A percentile compares a stretch with the other conserved stretches of the same genome.
Evolutionary conservation across 805 yeast genomes (phyloP).

Genomic region (Cyberlindnera petersonii): DNA sequence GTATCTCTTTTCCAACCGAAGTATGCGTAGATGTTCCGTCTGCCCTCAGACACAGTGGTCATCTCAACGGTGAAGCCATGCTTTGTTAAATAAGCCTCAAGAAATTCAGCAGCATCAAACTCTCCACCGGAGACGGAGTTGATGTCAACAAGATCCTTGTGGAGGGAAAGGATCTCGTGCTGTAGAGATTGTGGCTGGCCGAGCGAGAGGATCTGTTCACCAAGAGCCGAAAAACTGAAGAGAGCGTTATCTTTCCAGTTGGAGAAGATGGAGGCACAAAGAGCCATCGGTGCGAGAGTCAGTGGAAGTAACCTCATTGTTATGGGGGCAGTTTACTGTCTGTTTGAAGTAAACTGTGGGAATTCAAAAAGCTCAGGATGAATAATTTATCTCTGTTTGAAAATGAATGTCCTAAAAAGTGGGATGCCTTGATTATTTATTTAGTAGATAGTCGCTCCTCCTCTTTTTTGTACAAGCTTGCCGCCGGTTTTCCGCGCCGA

Average conservation of each 20-base stretch:
- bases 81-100: slow-evolving; percentile 14
- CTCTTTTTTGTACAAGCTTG: too few relatives aligned
- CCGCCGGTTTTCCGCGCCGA: too few relatives aligned
- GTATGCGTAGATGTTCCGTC: slow-evolving; percentile 58
- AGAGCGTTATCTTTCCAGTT: slow-evolving; percentile 4
- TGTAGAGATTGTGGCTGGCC: slow-evolving; percentile 6
- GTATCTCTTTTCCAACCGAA: slow-evolving; percentile 40
- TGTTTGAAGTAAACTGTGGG: too few relatives aligned
- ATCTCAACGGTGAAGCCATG: slow-evolving; percentile 52
- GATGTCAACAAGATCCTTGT: slow-evolving; percentile 26
- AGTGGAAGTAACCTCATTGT: slow-evolving; percentile 12
- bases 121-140: slow-evolving; percentile 24
- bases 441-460: too few relatives aligned
- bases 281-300: slow-evolving; percentile 9
- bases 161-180: slow-evolving; percentile 24
- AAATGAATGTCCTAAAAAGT: not conserved
- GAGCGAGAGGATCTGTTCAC: not conserved
- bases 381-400: too few relatives aligned
- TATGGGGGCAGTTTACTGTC: too few relatives aligned
- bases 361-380: too few relatives aligned
- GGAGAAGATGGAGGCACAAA: slow-evolving; percentile 11
- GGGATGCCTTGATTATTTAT: too few relatives aligned
- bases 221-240: too few relatives aligned
- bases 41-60: slow-evolving; percentile 31
- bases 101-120: slow-evolving; percentile 16